Evolutionary conservation across 257 asterid species (phyloP), one percentile per base, ranked within the genome.

Genomic region (Osmanthus fragrans): DNA sequence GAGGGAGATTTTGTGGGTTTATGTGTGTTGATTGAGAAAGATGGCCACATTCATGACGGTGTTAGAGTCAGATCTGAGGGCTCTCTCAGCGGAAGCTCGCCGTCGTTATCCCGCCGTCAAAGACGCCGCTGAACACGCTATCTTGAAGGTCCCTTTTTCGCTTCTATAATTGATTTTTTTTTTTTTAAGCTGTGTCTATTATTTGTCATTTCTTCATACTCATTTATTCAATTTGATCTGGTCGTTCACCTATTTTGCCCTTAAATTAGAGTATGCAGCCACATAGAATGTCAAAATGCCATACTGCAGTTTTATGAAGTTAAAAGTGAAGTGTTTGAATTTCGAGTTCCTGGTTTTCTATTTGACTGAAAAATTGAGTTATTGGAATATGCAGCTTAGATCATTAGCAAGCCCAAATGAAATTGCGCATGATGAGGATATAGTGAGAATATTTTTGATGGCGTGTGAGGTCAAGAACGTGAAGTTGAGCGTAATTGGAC

Each of bases 91-190:
- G 27, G 99, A 95, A 90, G 90, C 99, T 83, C 99, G 99, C 84
- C 97, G 99, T 81, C 98, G 98, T 74, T 88, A 91, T 73, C 98
- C 99, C 79, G 83, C 96, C 81, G 91, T 95, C 80, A 95, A 95
- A 82, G 99, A 95, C 88, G 99, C 97, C 71, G 99, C 99, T 21
- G 99, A 95, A 75, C 98, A 95, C 81, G 99, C 98, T 49, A 95
- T 93, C 72, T 73, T 95, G 70, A 95, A 95, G 97, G 99, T 93
- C 27, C 32, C 25, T 63, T 33, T 32, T 66, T 73, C 60, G 3
- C 34, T 25, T 11, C 69, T 63, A 10, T 9, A 63, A 63, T 40
- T 19, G 3, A 49, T 76, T 32, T 29, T 71, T 37, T 76, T 32
- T 29, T 71, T 37, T 23, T 49, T 51, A 32, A 7, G 13, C 47